Evolutionary conservation across 2,329 filamentous ascomycete genomes (phyloP).

Genomic region (Colletotrichum gigasporum): DNA sequence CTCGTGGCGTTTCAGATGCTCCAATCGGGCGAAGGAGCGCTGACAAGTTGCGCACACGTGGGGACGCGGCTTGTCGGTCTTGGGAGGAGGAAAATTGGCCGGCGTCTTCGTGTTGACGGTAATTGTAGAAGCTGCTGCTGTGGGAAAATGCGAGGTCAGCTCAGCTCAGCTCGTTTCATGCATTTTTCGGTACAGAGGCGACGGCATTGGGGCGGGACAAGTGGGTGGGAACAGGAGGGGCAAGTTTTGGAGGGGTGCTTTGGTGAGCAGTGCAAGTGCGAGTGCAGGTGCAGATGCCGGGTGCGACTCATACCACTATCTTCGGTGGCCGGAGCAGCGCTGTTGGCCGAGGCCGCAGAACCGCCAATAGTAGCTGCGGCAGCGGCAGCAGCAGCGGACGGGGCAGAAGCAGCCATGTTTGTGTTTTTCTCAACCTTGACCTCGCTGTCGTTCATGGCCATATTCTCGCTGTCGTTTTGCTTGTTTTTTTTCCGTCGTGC

Average conservation of each 20-base stretch:
- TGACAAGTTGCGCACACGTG: slow-evolving; percentile 93
- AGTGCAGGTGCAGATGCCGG: slow-evolving; percentile 22
- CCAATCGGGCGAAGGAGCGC: slow-evolving; percentile 91
- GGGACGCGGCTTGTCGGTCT: slow-evolving; percentile 96
- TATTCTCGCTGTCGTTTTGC: slow-evolving; percentile 39
- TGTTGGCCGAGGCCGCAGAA: slow-evolving; percentile 38
- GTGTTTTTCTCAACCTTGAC: slow-evolving; percentile 47
- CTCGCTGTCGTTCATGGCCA: slow-evolving; percentile 52
- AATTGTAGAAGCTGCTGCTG: slow-evolving; percentile 55
- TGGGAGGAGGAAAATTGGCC: slow-evolving; percentile 77
- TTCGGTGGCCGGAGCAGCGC: slow-evolving; percentile 42
- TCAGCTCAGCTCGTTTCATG: slow-evolving; percentile 31
- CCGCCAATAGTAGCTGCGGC: slow-evolving; percentile 34
- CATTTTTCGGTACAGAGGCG: slow-evolving; percentile 17
- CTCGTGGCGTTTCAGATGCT: slow-evolving; percentile 97
- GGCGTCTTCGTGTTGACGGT: slow-evolving; percentile 58
- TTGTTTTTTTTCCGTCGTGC: slow-evolving; percentile 42
- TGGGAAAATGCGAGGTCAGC: slow-evolving; percentile 37
- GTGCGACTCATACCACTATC: slow-evolving; percentile 51
- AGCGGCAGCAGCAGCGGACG: slow-evolving; percentile 41
- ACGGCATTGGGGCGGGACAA: slow-evolving; percentile 26
- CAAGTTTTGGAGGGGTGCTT: slow-evolving; percentile 35
- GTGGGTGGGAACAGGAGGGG: slow-evolving; percentile 41
- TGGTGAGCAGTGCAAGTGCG: slow-evolving; percentile 12
- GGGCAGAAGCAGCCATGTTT: slow-evolving; percentile 47